Evolutionary conservation across 2,329 filamentous ascomycete genomes (phyloP).

Genomic region (Endoconidiophora polonica): DNA sequence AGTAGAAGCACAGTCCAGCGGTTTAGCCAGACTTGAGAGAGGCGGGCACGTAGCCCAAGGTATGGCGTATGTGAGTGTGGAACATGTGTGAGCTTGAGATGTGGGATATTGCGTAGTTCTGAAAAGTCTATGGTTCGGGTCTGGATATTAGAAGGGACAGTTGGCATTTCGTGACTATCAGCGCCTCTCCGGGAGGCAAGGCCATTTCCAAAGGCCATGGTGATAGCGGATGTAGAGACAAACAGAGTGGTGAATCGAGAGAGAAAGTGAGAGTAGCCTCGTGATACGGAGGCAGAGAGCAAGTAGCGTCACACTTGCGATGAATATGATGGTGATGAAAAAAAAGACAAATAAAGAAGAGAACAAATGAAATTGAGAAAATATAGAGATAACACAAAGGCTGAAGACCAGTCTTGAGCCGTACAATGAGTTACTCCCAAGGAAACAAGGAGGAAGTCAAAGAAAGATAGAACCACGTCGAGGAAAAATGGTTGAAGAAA

Average conservation of each 20-base stretch:
- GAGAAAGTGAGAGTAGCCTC: too few species aligned
- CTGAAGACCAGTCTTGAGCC: not conserved
- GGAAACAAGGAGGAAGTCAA: too few species aligned
- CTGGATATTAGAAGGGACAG: slow-evolving; percentile 23
- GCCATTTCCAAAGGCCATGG: too few species aligned
- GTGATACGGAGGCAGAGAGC: too few species aligned
- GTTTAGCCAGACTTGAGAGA: slow-evolving; percentile 97
- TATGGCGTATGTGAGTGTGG: slow-evolving; percentile 64
- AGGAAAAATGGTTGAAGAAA: too few species aligned
- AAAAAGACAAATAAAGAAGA: not conserved
- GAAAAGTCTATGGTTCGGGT: slow-evolving; percentile 23
- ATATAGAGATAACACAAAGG: not conserved
- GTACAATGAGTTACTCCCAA: too few species aligned
- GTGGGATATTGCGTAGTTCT: slow-evolving; percentile 19
- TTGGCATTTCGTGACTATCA: not conserved
- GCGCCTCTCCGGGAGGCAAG: too few species aligned
- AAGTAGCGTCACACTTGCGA: not conserved
- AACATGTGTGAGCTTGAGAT: slow-evolving; percentile 36
- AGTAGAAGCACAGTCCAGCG: slow-evolving; percentile 85
- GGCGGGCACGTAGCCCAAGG: slow-evolving; percentile 69
- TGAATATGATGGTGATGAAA: not conserved
- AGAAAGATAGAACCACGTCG: too few species aligned
- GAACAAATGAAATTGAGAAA: not conserved
- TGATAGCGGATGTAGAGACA: too few species aligned
- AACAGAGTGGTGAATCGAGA: not conserved